Evolutionary conservation across 352 stramenopile genomes (phyloP).

Genomic region (Pythium scleroteichum): DNA sequence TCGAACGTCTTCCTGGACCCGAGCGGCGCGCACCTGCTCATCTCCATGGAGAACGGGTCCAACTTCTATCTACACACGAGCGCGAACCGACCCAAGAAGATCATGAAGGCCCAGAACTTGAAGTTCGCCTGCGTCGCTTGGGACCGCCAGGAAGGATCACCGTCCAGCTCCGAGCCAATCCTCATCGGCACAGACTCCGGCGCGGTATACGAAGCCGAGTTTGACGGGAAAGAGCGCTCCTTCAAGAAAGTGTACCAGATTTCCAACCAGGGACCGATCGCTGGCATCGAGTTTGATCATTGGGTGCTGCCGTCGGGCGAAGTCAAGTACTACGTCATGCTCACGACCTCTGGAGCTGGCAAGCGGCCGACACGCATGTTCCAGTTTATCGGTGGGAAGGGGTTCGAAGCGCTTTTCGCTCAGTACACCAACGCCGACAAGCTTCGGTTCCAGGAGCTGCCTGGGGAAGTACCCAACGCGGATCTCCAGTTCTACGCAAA

Average conservation of each 20-base stretch:
- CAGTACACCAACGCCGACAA: constrained; percentile 79
- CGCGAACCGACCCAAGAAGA: constrained; percentile 80
- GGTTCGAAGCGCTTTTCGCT: constrained; percentile 86
- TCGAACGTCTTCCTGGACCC: constrained; percentile 80
- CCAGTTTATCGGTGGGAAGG: constrained; percentile 83
- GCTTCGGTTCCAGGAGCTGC: constrained; percentile 90
- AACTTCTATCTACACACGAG: constrained; percentile 86
- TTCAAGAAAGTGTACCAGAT: constrained; percentile 92
- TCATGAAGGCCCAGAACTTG: constrained; percentile 79
- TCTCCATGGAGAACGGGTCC: constrained; percentile 87
- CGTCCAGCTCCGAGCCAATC: constrained; percentile 58
- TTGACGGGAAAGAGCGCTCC: constrained; percentile 83
- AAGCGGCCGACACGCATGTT: constrained; percentile 90
- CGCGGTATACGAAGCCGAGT: constrained; percentile 81
- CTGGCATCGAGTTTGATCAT: constrained; percentile 81
- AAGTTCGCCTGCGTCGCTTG: constrained; percentile 83
- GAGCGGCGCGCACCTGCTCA: constrained; percentile 73
- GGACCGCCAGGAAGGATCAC: constrained; percentile 74
- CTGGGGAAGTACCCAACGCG: constrained; percentile 79
- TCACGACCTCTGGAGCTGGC: constrained; percentile 82
- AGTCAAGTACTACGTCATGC: constrained; percentile 71
- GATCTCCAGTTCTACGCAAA: constrained; percentile 81
- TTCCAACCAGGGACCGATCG: constrained; percentile 83
- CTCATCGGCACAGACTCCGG: constrained; percentile 83
- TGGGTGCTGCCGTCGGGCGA: constrained; percentile 65